Conservation (phyloP, 2,329 filamentous ascomycete genomes). For the Sarocladiaceae sp. region DNA sequence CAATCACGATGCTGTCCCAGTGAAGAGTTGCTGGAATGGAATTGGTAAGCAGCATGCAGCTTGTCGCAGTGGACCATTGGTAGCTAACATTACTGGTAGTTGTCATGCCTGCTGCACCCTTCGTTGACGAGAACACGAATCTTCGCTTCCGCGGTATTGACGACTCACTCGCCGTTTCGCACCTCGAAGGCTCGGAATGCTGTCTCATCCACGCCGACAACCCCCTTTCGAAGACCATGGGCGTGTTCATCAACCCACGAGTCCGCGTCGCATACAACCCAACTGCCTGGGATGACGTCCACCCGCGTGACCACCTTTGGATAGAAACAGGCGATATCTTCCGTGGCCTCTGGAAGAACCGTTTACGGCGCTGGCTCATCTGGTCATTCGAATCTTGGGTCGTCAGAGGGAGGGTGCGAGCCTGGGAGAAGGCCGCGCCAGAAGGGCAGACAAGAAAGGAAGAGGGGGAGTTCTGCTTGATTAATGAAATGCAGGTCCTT, state of each 20-base stretch:
- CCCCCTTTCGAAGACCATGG: constrained; percentile 43
- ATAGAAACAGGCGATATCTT: constrained; percentile 44
- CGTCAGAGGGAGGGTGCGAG: constrained; percentile 31
- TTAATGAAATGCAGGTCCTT: constrained; percentile 60
- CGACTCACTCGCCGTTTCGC: constrained; percentile 55
- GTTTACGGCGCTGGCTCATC: constrained; percentile 40
- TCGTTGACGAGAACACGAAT: constrained; percentile 37
- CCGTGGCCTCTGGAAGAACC: constrained; percentile 55
- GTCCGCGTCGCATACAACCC: constrained; percentile 64
- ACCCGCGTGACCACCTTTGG: constrained; percentile 36
- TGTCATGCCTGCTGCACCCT: constrained; percentile 51
- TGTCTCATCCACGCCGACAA: constrained; percentile 75
- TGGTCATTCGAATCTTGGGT: constrained; percentile 25
- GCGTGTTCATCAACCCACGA: constrained; percentile 65
- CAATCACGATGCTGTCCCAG: constrained; percentile 40
- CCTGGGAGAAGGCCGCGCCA: constrained; percentile 29
- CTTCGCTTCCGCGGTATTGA: constrained; percentile 61
- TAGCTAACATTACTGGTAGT: constrained; percentile 21
- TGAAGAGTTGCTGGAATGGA: constrained; percentile 42
- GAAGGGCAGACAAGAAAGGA: constrained; percentile 28
- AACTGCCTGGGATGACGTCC: constrained; percentile 46
- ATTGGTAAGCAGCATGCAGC: constrained; percentile 25
- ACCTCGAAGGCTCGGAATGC: constrained; percentile 75
- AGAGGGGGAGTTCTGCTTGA: constrained; percentile 47
- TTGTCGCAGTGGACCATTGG: not conserved